Evolutionary conservation across 2,329 filamentous ascomycete species (phyloP).

Genomic region (Plenodomus lindquistii): DNA sequence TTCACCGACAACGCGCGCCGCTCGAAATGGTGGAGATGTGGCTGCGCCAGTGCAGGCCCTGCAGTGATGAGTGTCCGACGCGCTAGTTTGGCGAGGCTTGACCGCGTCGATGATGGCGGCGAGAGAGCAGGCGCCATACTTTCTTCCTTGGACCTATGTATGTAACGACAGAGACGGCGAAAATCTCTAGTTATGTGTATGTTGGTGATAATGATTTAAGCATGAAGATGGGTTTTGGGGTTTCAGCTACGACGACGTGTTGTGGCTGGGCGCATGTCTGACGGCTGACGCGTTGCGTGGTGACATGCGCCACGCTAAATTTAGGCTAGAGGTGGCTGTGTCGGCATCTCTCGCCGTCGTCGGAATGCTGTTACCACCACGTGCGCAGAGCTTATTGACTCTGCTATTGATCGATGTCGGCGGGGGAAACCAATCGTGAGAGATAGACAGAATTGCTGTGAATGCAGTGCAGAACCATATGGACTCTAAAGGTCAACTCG

Average conservation of each 20-base stretch:
- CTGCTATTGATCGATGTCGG: no score
- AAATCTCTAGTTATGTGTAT: neutral
- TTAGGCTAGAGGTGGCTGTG: constrained; percentile 21
- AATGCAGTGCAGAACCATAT: no score
- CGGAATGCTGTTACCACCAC: no score
- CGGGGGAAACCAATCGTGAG: no score
- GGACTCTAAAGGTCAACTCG: no score
- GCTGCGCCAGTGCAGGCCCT: constrained; percentile 30
- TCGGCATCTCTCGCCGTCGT: constrained; percentile 8
- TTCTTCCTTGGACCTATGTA: neutral
- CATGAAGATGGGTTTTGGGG: neutral
- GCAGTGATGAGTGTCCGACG: constrained; percentile 30
- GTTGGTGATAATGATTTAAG: neutral
- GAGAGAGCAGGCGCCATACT: constrained; percentile 29
- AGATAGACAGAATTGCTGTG: no score
- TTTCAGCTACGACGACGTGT: neutral
- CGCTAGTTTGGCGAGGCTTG: constrained; percentile 27
- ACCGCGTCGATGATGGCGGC: constrained; percentile 8
- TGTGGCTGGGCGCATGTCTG: constrained; percentile 8
- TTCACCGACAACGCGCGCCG: constrained; percentile 64
- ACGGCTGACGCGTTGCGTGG: constrained; percentile 20
- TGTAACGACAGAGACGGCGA: neutral
- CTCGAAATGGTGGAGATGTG: constrained; percentile 42
- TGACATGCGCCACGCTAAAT: constrained; percentile 28
- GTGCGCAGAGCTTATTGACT: no score